Base-by-base conservation (phyloP, 2,329 filamentous ascomycete genomes). In the Diatrype stigma region DNA sequence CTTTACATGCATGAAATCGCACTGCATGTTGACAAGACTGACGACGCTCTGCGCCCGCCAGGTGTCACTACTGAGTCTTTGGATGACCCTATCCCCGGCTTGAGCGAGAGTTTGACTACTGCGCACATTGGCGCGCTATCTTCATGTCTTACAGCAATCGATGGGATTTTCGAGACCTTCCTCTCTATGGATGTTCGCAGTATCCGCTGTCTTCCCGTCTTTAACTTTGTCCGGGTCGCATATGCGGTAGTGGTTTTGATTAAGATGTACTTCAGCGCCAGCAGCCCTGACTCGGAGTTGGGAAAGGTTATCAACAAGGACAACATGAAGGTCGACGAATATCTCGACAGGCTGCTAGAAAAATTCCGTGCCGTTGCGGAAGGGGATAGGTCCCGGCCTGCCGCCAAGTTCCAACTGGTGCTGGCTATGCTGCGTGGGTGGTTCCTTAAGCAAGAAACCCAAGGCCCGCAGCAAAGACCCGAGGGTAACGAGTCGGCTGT, bases 1-100 rank as follows among this genome's bases (percentile, higher is more conserved):
- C 72, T 92, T 3, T 90, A 88, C 63, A 84, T 91, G 73, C 86
- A 92, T 64, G 89, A 92, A 67, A 81, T 89, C 49, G 84, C 81
- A 2, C 80, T 92, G 56, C 84, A 89, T 56, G 74, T 80, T 8
- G 84, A 88, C 48, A 78, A 81, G 55, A 74, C 73, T 19, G 73
- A 82, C 7, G 77, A 84, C 23, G 77, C 80, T 14, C 30, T 60
- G 12, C 54, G 52, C 60, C 70, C 62, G 53, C 72, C 72, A 19
- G 73, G 73, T 7, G 73, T 73, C 60, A 74, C 71, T 62, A 68
- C 73, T n/a, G 72, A 74, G 8, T 66, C 71, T 44, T 62, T 78
- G 28, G 68, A 72, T 21, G 69, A 74, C 48, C 70, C 72, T 30
- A 66, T 77, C 46, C 51, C 75, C 60, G 62, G 69, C 40, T 58